phyloP scores from a whole-genome alignment of 495 filamentous ascomycete species.

The Penicillium paradoxum region DNA sequence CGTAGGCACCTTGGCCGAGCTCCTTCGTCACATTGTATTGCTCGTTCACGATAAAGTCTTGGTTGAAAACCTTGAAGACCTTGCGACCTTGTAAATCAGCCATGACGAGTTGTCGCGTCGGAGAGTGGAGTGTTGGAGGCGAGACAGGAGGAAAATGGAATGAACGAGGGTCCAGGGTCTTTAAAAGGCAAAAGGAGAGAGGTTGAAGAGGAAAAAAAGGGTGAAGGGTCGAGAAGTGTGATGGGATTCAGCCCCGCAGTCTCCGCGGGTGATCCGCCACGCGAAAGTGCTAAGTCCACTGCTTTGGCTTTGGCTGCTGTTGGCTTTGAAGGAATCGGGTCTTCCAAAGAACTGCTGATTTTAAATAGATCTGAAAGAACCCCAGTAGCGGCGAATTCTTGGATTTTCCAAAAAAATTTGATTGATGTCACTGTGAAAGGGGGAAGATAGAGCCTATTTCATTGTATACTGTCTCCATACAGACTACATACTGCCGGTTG shows the following conservation, averaged over 20 bases:
- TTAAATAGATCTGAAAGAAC: neutral
- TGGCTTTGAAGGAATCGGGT: neutral
- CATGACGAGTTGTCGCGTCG: constrained; percentile 43
- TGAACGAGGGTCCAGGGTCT: neutral
- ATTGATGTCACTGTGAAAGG: neutral
- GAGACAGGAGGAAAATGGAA: neutral
- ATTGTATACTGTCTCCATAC: neutral
- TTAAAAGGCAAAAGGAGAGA: constrained; percentile 9
- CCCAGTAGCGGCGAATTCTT: neutral
- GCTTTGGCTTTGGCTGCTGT: neutral
- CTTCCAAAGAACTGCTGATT: neutral
- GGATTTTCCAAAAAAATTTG: neutral
- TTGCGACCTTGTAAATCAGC: constrained; percentile 79
- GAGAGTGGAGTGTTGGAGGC: neutral
- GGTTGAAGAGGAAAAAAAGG: constrained; percentile 8
- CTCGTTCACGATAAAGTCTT: constrained; percentile 98
- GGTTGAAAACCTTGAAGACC: constrained; percentile 99
- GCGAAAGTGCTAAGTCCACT: neutral
- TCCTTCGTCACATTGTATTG: constrained; percentile 98
- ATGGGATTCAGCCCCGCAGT: constrained; percentile 24
- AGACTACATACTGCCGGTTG: neutral
- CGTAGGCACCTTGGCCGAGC: constrained; percentile 94
- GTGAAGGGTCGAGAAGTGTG: constrained; percentile 10
- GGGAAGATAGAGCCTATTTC: neutral
- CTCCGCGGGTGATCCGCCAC: constrained; percentile 24